Evolutionary conservation across 352 stramenopile genomes (phyloP).

Genomic region (Aphanomyces stellatus): DNA sequence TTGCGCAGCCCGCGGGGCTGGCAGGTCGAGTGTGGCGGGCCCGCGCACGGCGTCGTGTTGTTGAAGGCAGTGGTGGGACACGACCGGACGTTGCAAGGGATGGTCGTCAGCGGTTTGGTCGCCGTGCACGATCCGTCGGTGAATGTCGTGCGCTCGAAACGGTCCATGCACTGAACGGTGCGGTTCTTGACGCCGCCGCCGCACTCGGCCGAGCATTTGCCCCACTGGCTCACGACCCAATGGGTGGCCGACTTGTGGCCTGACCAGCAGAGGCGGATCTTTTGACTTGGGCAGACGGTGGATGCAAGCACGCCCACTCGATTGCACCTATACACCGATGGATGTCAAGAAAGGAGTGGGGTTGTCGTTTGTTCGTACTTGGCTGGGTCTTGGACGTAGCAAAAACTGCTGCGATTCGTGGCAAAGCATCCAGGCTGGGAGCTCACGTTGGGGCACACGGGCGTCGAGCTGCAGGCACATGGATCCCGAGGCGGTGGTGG

Average conservation of each 20-base stretch:
- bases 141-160: not conserved
- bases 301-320: not conserved
- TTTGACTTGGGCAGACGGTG: not conserved
- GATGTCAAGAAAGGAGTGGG: not conserved
- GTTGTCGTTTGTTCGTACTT: too few species aligned
- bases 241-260: not conserved
- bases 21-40: conserved; percentile 9
- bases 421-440: not conserved
- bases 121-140: not conserved
- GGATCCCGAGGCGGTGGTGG: not conserved
- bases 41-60: not conserved
- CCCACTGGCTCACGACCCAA: conserved; percentile 17
- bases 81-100: conserved; percentile 2
- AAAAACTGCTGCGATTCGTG: not conserved
- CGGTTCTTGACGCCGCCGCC: conserved; percentile 10
- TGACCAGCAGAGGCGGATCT: conserved; percentile 10
- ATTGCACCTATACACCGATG: not conserved
- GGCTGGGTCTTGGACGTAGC: conserved; percentile 9
- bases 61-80: not conserved
- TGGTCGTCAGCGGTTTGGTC: not conserved
- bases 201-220: conserved; percentile 4
- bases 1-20: not conserved
- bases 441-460: conserved; percentile 4
- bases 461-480: conserved; percentile 1
- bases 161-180: conserved; percentile 7